Conservation (phyloP, 192 early-diverging fungal species). For the Allomyces macrogynus region DNA sequence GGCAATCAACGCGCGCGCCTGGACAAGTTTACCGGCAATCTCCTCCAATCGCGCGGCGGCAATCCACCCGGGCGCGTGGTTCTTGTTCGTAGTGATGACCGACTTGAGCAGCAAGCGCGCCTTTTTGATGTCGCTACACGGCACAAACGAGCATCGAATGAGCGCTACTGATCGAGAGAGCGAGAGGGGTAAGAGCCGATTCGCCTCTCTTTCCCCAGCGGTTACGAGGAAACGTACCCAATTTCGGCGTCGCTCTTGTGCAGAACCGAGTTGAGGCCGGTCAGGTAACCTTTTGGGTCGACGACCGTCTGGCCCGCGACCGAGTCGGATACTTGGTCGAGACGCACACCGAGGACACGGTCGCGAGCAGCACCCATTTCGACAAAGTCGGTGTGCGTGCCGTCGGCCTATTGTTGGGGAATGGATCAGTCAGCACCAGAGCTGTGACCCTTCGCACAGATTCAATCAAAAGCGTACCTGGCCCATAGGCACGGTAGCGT, state of each 20-base stretch:
- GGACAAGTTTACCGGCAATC: constrained; percentile 54
- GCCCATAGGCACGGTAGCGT: too few relatives aligned
- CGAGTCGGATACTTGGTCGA: constrained; percentile 82
- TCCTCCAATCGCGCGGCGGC: constrained; percentile 93
- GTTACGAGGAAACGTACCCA: constrained; percentile 7
- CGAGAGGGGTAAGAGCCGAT: too few relatives aligned
- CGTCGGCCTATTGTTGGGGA: constrained; percentile 1
- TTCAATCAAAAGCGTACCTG: too few relatives aligned
- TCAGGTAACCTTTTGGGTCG: constrained; percentile 90
- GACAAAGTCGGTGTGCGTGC: constrained; percentile 65
- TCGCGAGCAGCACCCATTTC: constrained; percentile 85
- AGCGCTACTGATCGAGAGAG: too few relatives aligned
- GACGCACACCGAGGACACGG: constrained; percentile 69
- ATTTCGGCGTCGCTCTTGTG: constrained; percentile 64
- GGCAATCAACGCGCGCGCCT: constrained; percentile 68
- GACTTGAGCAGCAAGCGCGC: constrained; percentile 72
- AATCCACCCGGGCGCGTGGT: constrained; percentile 95
- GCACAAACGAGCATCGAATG: too few relatives aligned
- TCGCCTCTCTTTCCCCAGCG: too few relatives aligned
- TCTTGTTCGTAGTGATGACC: constrained; percentile 81
- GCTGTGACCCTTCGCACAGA: too few relatives aligned
- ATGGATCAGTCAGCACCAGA: background rate
- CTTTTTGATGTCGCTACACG: constrained; percentile 57
- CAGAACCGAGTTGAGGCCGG: constrained; percentile 65
- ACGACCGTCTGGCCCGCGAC: constrained; percentile 68